phyloP scores from a whole-genome alignment of 441 rosid genomes.

The Geranium incanum region DNA sequence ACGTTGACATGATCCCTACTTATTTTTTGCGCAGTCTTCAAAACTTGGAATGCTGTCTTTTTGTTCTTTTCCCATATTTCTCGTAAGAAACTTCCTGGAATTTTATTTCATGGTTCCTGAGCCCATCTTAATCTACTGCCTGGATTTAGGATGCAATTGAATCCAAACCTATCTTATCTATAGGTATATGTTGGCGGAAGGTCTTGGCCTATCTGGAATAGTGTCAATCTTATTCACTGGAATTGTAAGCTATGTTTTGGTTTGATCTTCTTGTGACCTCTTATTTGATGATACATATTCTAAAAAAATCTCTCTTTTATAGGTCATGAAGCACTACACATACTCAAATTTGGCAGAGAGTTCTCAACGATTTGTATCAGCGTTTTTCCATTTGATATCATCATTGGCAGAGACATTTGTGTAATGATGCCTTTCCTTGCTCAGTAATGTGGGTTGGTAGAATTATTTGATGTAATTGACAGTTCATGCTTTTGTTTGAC shows the following conservation, averaged over 20 bases:
- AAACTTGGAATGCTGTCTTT: constrained; percentile 96
- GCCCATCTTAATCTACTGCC: neutral
- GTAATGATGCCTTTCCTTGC: constrained; percentile 35
- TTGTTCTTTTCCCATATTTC: constrained; percentile 95
- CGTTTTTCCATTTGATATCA: constrained; percentile 90
- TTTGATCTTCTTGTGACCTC: neutral
- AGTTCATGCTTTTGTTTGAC: constrained; percentile 16
- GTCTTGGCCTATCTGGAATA: constrained; percentile 96
- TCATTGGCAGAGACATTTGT: constrained; percentile 96
- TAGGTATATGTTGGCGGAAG: constrained; percentile 99
- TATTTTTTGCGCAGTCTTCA: constrained; percentile 59
- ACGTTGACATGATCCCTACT: constrained; percentile 18
- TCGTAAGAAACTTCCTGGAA: constrained; percentile 51
- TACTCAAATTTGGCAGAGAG: constrained; percentile 85
- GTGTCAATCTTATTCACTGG: constrained; percentile 96
- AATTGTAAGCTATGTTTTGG: constrained; percentile 51
- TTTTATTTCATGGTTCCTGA: constrained; percentile 15
- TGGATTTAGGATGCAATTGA: constrained; percentile 13
- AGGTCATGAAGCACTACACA: constrained; percentile 98
- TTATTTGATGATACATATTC: constrained; percentile 19
- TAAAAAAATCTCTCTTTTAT: constrained; percentile 19
- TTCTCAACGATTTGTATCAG: constrained; percentile 86
- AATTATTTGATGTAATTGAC: constrained; percentile 15
- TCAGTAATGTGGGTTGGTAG: constrained; percentile 18
- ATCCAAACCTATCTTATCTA: constrained; percentile 16